Percentiles rank a stretch among this genome's conserved stretches.
These are phyloP conservation scores for Coix lacrymajobi DNA, from an alignment of 176 grass and related monocot genomes.

Conservation along the genomic window DNA sequence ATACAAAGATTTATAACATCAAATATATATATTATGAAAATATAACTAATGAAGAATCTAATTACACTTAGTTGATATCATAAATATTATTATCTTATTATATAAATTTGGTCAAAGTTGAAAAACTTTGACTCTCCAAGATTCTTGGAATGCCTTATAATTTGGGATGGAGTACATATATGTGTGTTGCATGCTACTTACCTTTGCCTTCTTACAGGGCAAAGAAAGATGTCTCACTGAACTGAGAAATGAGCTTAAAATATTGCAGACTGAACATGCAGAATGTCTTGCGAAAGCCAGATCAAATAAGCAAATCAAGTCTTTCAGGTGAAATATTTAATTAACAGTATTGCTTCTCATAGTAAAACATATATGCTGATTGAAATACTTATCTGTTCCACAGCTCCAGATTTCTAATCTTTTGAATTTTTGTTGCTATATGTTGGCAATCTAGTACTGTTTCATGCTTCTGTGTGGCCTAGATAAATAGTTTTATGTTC, in stretches of 20 bases:
- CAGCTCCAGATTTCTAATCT: slow-evolving; percentile 1
- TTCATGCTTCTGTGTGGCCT: background rate
- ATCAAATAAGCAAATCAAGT: slow-evolving; percentile 50
- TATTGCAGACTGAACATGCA: slow-evolving; percentile 52
- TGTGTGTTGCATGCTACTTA: slow-evolving; percentile 3
- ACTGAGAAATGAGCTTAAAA: slow-evolving; percentile 63
- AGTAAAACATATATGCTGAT: slow-evolving; percentile 3
- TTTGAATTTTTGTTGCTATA: slow-evolving; percentile 3
- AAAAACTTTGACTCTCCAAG: no score
- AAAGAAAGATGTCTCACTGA: slow-evolving; percentile 41
- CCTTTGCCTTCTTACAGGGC: slow-evolving; percentile 32
- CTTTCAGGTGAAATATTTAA: slow-evolving; percentile 36
- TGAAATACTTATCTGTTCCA: background rate
- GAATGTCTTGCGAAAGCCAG: slow-evolving; percentile 46
- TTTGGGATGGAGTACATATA: no score
- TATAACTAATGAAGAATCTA: no score
- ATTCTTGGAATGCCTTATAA: no score
- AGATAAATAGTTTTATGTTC: background rate
- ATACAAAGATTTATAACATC: no score
- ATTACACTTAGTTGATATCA: no score
- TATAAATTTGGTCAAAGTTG: no score
- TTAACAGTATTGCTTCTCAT: background rate
- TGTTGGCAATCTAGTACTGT: background rate
- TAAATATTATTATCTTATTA: no score
- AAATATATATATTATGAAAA: no score